Base-by-base conservation (phyloP, 371 early-diverging fungal species). In the Mortierella sp. region DNA sequence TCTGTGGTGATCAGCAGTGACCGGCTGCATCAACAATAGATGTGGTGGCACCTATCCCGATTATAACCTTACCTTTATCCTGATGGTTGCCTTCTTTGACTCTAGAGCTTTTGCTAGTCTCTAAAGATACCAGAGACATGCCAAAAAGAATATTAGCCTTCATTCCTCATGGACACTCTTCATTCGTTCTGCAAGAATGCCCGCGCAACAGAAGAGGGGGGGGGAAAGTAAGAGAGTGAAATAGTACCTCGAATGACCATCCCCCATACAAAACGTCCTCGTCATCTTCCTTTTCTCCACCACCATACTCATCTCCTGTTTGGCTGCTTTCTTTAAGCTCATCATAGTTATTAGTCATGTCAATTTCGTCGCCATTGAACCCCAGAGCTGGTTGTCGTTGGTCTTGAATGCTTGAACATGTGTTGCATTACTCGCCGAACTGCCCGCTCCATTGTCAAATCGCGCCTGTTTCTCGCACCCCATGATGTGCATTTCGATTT, bases 391-490 rank as follows among this genome's bases (percentile, higher is more conserved):
- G 56, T 14, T 16, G 43, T 4, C 47, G 60, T 7, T 63, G 67
- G 16, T 60, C 57, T 18, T 55, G 15, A 1, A 71, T 70, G 12
- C 16, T 43, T 12, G 75, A 75, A 0, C 75, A n/a, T 9, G 43
- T 25, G 37, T 19, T 25, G 18, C 43, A 37, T 37, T 37, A 9
- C 37, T 9, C 37, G 37, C 3, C 9, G 37, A 37, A 37, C 37
- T 37, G 7, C 63, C 14, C 15, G 25, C 46, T 6, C 43, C 63
- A 12, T 18, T 57, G 5, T 53, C 37, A 16, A 19, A 37, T 15
- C 77, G 63, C 14, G 53, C 60, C 9, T 66, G 68, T 37, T 64
- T 72, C 23, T 37, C 72, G 29, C 72, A 29, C 14, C 66, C 56
- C 14, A n/a, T 30, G 72, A 9, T 44, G 50, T 6, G 60, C 50